Conservation (phyloP, 2,329 filamentous ascomycete genomes). For the Aureobasidium sp. region DNA sequence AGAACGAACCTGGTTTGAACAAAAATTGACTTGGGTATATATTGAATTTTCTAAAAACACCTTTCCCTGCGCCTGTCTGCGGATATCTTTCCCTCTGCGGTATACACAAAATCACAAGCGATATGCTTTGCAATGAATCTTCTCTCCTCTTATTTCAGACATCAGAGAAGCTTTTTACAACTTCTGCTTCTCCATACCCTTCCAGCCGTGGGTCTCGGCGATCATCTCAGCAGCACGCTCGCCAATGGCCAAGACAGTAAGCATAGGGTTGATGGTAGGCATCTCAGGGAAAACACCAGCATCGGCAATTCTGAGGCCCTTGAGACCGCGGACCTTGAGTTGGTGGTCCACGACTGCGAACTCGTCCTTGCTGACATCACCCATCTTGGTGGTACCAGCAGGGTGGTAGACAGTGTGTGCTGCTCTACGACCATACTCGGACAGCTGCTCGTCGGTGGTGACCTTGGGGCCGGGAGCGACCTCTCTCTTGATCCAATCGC, state of each 20-base stretch:
- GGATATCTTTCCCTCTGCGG: background rate
- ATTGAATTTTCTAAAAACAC: background rate
- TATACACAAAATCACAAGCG: background rate
- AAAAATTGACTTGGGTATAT: background rate
- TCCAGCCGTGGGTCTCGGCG: slow-evolving; percentile 64
- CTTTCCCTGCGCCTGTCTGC: background rate
- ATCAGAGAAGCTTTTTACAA: slow-evolving; percentile 33
- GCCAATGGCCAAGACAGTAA: slow-evolving; percentile 77
- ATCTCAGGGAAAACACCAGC: slow-evolving; percentile 86
- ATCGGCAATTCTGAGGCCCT: slow-evolving; percentile 72
- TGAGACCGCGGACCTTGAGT: slow-evolving; percentile 65
- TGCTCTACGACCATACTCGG: slow-evolving; percentile 70
- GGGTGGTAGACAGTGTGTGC: slow-evolving; percentile 91
- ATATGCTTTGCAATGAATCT: background rate
- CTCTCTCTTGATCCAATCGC: slow-evolving; percentile 75
- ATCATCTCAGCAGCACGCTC: slow-evolving; percentile 82
- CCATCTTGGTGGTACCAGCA: slow-evolving; percentile 86
- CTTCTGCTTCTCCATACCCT: slow-evolving; percentile 47
- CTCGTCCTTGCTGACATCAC: slow-evolving; percentile 59
- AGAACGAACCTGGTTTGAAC: background rate
- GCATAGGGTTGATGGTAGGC: slow-evolving; percentile 81
- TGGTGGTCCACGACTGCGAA: slow-evolving; percentile 74
- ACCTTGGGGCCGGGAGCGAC: slow-evolving; percentile 68
- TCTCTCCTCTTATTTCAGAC: background rate
- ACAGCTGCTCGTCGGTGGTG: slow-evolving; percentile 71